A percentile compares a stretch with the other conserved stretches of the same genome.
Conservation (phyloP, 2,329 filamentous ascomycete genomes). For the Daldinia sp. region DNA sequence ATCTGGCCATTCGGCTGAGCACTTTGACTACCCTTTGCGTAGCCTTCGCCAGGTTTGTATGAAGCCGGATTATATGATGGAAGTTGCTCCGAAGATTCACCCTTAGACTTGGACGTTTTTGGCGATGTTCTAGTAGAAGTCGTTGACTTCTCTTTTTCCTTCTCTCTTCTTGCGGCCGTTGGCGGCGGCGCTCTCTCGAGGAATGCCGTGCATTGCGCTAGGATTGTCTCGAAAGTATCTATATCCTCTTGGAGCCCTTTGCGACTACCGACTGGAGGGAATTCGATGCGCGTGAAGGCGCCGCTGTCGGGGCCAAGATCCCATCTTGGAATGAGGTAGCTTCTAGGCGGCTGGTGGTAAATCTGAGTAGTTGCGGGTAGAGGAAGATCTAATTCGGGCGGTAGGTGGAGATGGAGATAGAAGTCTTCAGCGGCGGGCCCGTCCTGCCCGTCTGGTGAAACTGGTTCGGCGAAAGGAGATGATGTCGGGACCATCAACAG, state of each 20-base stretch:
- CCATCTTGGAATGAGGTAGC: conserved; percentile 96
- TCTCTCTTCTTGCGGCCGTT: conserved; percentile 52
- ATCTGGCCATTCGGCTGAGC: conserved; percentile 77
- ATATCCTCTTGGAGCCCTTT: conserved; percentile 87
- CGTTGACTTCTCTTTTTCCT: conserved; percentile 45
- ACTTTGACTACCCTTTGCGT: conserved; percentile 73
- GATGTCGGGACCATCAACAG: conserved; percentile 95
- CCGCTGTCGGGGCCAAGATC: conserved; percentile 89
- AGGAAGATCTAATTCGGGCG: conserved; percentile 92
- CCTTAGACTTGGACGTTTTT: conserved; percentile 57
- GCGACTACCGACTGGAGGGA: conserved; percentile 78
- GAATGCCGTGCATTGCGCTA: conserved; percentile 98
- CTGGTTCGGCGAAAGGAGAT: conserved; percentile 72
- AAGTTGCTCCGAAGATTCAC: conserved; percentile 59
- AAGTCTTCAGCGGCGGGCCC: conserved; percentile 84
- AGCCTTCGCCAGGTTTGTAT: conserved; percentile 84
- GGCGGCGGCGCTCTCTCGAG: conserved; percentile 83
- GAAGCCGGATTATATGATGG: conserved; percentile 83
- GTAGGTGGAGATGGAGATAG: conserved; percentile 94
- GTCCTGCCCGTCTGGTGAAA: conserved; percentile 63
- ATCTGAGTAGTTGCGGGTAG: conserved; percentile 96
- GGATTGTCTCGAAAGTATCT: conserved; percentile 96
- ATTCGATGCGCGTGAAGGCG: conserved; percentile 93
- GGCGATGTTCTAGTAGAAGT: conserved; percentile 45
- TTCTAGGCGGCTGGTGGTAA: conserved; percentile 92